These are phyloP conservation scores for Wallacemonas sp. DNA, from an alignment of 208 protist species.

Conservation along the genomic window DNA sequence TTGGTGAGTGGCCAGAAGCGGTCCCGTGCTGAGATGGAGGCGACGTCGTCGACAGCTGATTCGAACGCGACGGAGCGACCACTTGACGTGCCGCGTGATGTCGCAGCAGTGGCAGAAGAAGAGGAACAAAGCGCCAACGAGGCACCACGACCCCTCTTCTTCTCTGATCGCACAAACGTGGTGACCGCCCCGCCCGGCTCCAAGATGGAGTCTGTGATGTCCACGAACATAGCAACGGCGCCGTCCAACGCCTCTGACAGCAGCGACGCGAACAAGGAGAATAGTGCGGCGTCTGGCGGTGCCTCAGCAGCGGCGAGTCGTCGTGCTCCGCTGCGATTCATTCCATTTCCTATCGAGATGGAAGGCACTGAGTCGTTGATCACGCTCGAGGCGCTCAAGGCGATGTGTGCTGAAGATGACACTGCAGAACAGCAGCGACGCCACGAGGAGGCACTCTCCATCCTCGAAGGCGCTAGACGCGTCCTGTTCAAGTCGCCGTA, in stretches of 20 bases:
- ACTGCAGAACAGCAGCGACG: constrained; percentile 43
- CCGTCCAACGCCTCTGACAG: constrained; percentile 3
- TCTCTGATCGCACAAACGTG: constrained; percentile 14
- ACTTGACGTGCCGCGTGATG: too few species aligned
- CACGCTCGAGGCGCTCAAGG: constrained; percentile 53
- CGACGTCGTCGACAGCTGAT: neutral
- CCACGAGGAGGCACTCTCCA: constrained; percentile 44
- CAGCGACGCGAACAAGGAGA: neutral
- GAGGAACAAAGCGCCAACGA: neutral
- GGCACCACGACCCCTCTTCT: constrained; percentile 1
- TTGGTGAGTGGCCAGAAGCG: constrained; percentile 15
- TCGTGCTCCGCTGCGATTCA: constrained; percentile 26
- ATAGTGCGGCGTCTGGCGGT: neutral
- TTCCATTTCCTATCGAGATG: constrained; percentile 70
- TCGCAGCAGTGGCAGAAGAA: too few species aligned
- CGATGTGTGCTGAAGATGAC: constrained; percentile 55
- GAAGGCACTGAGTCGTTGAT: constrained; percentile 49
- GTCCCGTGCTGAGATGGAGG: neutral
- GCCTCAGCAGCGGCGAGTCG: neutral
- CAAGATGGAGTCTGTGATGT: constrained; percentile 8
- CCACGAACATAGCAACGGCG: neutral
- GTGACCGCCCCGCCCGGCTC: neutral
- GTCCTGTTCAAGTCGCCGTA: constrained; percentile 35
- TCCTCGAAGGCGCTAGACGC: constrained; percentile 52
- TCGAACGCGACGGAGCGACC: neutral